These are phyloP conservation scores for Mycotypha africana DNA, from an alignment of 371 early-diverging fungal species.

Conservation along the genomic window DNA sequence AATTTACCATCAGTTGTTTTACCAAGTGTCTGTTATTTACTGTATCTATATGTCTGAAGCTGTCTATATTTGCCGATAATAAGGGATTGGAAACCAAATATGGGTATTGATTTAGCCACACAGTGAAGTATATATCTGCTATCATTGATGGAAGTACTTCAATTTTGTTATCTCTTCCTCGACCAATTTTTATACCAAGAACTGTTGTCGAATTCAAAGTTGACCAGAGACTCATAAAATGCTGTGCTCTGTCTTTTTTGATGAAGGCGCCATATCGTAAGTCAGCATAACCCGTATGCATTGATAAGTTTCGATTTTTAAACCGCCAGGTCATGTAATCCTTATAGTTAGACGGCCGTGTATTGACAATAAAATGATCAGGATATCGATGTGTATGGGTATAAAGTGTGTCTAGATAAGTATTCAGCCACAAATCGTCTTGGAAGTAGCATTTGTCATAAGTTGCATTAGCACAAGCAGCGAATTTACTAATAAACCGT, in stretches of 20 bases:
- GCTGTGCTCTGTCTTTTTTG: too few relatives aligned
- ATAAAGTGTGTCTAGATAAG: constrained; percentile 55
- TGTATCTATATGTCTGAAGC: constrained; percentile 1
- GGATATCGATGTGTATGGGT: constrained; percentile 49
- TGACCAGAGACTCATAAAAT: constrained; percentile 45
- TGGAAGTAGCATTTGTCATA: constrained; percentile 58
- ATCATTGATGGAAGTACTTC: too few relatives aligned
- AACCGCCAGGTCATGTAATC: constrained; percentile 57
- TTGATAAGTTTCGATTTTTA: constrained; percentile 5
- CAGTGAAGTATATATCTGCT: constrained; percentile 50
- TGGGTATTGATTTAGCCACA: constrained; percentile 59
- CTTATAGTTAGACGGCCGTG: constrained; percentile 43
- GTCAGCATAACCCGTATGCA: constrained; percentile 61
- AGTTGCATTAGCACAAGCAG: constrained; percentile 40
- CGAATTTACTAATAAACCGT: constrained; percentile 14
- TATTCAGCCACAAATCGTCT: constrained; percentile 58
- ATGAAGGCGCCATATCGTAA: constrained; percentile 59
- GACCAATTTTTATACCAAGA: too few relatives aligned
- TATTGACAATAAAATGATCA: constrained; percentile 47
- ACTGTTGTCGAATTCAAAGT: too few relatives aligned
- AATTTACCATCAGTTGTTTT: constrained; percentile 8
- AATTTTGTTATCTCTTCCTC: too few relatives aligned
- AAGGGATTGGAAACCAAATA: constrained; percentile 55
- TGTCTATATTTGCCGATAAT: constrained; percentile 8
- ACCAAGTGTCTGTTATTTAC: constrained; percentile 7